Conservation (phyloP, 2,329 filamentous ascomycete species). For the Penicillium brevicompactum region DNA sequence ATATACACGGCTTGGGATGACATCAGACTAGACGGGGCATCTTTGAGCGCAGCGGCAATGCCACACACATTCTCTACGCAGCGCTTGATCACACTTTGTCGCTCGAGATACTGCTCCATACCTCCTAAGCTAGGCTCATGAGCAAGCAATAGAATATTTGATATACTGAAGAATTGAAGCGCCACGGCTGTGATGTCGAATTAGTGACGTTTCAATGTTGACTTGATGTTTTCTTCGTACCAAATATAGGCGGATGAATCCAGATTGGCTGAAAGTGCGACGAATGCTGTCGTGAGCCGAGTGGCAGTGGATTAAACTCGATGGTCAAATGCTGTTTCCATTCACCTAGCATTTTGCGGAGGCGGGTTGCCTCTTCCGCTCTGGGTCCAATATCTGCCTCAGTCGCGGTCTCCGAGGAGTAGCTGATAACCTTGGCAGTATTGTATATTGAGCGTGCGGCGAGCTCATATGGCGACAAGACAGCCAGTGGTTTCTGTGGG, state of each 20-base stretch:
- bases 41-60: constrained; percentile 27
- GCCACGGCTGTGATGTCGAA: constrained; percentile 14
- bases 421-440: constrained; percentile 25
- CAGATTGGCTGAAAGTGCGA: not conserved
- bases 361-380: constrained; percentile 16
- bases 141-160: constrained; percentile 23
- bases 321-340: constrained; percentile 28
- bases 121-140: constrained; percentile 27
- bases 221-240: not conserved
- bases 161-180: constrained; percentile 24
- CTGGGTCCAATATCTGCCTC: constrained; percentile 14
- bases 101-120: constrained; percentile 18
- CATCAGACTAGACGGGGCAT: constrained; percentile 26
- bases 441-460: constrained; percentile 23
- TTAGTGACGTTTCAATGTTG: not conserved
- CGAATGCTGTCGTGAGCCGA: not conserved
- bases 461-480: constrained; percentile 19
- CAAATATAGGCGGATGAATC: constrained; percentile 14
- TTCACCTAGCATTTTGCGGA: constrained; percentile 25
- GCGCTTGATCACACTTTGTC: constrained; percentile 18
- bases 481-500: constrained; percentile 18
- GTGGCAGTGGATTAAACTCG: constrained; percentile 18
- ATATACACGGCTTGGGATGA: constrained; percentile 30
- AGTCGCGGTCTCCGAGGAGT: constrained; percentile 16
- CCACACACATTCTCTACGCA: constrained; percentile 28